These are phyloP conservation scores for Volvox africanus DNA, from an alignment of 139 green algal genomes.

Conservation along the genomic window DNA sequence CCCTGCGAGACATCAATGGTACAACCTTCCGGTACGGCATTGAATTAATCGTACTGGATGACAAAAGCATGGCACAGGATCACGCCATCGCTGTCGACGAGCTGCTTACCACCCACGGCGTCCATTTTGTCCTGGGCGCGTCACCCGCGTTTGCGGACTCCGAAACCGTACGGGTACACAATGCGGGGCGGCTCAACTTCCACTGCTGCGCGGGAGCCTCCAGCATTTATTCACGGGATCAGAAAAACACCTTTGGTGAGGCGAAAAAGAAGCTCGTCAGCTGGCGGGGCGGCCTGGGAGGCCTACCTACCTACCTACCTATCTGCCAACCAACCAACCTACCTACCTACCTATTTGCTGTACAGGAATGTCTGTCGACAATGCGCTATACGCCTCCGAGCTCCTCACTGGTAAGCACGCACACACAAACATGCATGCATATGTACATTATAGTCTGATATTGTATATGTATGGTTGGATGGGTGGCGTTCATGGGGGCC, in stretches of 20 bases:
- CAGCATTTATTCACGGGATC: not conserved
- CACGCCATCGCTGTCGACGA: not conserved
- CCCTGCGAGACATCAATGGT: not conserved
- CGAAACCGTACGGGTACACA: not conserved
- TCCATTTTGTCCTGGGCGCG: conserved; percentile 26
- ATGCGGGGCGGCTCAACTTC: conserved; percentile 27
- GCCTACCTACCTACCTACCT: too few relatives aligned
- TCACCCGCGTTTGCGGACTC: not conserved
- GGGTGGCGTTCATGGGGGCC: too few relatives aligned
- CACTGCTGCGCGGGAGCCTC: conserved; percentile 22
- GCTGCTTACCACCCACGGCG: not conserved
- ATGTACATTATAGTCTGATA: not conserved
- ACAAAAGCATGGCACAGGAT: not conserved
- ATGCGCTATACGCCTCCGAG: conserved; percentile 3
- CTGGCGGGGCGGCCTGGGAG: too few relatives aligned
- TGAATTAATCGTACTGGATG: conserved; percentile 1
- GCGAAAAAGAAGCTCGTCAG: not conserved
- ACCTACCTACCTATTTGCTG: not conserved
- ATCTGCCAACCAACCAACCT: too few relatives aligned
- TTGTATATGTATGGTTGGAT: too few relatives aligned
- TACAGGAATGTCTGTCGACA: conserved; percentile 31
- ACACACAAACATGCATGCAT: not conserved
- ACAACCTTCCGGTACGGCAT: not conserved
- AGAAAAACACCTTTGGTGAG: conserved; percentile 31
- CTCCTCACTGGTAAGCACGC: conserved; percentile 27